A percentile compares a stretch with the other conserved stretches of the same genome.
phyloP scores from a whole-genome alignment of 2,329 filamentous ascomycete species.

The Aspergillus nomiae region DNA sequence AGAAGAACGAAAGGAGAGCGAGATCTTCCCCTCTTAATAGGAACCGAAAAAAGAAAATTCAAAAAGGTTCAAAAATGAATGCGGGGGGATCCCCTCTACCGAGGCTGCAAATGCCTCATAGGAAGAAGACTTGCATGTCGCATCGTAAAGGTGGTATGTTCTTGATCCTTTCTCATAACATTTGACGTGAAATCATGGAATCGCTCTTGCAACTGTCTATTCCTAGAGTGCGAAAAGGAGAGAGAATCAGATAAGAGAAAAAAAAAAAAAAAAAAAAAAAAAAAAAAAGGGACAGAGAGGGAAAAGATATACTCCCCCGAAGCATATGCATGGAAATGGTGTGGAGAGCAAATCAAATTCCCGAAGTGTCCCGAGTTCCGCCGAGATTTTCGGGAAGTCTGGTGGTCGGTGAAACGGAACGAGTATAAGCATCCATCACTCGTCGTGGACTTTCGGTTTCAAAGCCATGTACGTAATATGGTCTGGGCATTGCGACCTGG shows the following conservation, averaged over 20 bases:
- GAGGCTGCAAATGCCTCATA: background rate
- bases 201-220: too few species aligned
- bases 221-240: background rate
- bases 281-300: background rate
- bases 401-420: slow-evolving; percentile 15
- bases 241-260: background rate
- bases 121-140: background rate
- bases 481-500: background rate
- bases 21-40: background rate
- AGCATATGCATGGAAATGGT: background rate
- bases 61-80: background rate
- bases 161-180: background rate
- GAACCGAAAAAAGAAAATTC: background rate
- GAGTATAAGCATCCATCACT: background rate
- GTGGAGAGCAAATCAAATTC: slow-evolving; percentile 20
- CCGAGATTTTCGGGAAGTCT: slow-evolving; percentile 14
- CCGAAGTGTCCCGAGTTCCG: slow-evolving; percentile 25
- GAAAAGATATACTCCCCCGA: slow-evolving; percentile 11
- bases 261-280: slow-evolving; percentile 2
- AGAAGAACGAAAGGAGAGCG: background rate
- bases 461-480: background rate
- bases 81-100: slow-evolving; percentile 1
- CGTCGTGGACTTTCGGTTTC: background rate
- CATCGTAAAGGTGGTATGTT: too few species aligned
- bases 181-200: background rate